Evolutionary conservation across 2,329 filamentous ascomycete species (phyloP).

Genomic region (Aspergillus calidoustus): DNA sequence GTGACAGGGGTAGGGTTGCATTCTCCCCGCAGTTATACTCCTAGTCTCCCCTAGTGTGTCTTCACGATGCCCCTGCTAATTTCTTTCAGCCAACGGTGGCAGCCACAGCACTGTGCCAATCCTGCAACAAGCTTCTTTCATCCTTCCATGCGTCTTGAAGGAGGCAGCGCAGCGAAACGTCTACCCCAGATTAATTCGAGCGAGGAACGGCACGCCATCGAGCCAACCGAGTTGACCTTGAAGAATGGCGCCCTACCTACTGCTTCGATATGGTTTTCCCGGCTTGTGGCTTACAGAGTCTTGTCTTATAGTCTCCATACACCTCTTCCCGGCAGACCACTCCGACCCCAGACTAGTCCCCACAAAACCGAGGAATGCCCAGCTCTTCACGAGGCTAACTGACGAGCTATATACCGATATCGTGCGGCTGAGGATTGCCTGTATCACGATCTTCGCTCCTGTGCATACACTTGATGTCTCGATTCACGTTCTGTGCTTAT

Average conservation of each 20-base stretch:
- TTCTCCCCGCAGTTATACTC: not conserved
- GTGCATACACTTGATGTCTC: not conserved
- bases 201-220: not conserved
- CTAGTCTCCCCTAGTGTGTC: not conserved
- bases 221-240: not conserved
- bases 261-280: not conserved
- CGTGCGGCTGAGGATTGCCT: not conserved
- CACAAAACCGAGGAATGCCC: not conserved
- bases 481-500: not conserved
- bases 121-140: not conserved
- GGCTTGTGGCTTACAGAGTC: not conserved
- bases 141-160: not conserved
- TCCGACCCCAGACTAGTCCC: not conserved
- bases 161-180: not conserved
- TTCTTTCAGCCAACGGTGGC: not conserved
- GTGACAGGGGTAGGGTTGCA: not conserved
- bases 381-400: not conserved
- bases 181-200: not conserved
- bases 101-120: not conserved
- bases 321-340: not conserved
- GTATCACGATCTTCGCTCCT: not conserved
- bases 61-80: not conserved
- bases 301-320: not conserved
- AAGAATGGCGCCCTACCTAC: not conserved
- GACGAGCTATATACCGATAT: not conserved